Conservation (phyloP, 2,329 filamentous ascomycete genomes). For the Bretziella fagacearum region DNA sequence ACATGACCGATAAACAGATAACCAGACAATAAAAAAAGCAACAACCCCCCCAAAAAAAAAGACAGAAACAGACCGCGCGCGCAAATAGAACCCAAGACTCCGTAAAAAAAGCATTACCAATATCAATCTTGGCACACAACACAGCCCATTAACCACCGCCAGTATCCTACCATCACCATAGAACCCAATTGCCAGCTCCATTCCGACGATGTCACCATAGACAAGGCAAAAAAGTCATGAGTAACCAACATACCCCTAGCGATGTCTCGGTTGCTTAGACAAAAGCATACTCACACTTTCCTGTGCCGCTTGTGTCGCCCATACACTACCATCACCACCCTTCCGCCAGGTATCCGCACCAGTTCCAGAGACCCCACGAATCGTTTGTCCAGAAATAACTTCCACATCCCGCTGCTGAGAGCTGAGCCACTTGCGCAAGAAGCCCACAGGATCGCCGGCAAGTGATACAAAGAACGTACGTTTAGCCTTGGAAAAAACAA, state of each 20-base stretch:
- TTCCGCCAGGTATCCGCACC: slow-evolving; percentile 51
- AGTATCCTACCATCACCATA: not conserved
- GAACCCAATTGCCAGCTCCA: not conserved
- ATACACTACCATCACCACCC: slow-evolving; percentile 37
- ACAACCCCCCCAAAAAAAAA: not conserved
- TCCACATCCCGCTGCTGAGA: slow-evolving; percentile 85
- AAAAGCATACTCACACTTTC: slow-evolving; percentile 48
- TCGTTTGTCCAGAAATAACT: slow-evolving; percentile 68
- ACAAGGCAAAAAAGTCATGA: not conserved
- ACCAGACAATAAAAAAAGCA: too few species aligned
- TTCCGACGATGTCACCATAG: too few species aligned
- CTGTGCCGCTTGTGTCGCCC: slow-evolving; percentile 39
- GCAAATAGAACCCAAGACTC: not conserved
- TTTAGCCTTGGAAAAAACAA: slow-evolving; percentile 73
- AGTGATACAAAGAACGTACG: slow-evolving; percentile 72
- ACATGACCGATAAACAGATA: too few species aligned
- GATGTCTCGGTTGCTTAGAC: slow-evolving; percentile 29
- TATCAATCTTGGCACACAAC: too few species aligned
- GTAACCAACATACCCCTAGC: not conserved
- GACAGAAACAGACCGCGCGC: not conserved
- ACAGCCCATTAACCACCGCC: not conserved
- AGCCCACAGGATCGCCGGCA: slow-evolving; percentile 64
- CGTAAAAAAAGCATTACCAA: not conserved
- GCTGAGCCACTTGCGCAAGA: slow-evolving; percentile 74
- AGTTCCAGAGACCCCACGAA: slow-evolving; percentile 32